Percentiles rank a stretch among this genome's conserved stretches.
Conservation (phyloP, 1,284 basidiomycete genomes). For the Apiotrichum veenhuisii region DNA sequence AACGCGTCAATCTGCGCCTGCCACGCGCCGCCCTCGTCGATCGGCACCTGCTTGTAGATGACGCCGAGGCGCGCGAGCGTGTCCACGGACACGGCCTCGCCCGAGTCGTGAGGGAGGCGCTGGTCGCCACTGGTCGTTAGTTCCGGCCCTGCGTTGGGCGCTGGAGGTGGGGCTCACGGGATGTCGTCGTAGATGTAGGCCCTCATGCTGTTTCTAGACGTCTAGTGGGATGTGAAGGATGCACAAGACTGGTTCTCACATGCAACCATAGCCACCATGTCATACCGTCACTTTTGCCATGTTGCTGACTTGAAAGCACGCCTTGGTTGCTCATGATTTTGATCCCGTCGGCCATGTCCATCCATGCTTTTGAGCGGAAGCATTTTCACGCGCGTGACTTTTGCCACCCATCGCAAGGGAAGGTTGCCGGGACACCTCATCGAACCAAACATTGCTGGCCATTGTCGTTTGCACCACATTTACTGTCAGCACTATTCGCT, state of each 20-base stretch:
- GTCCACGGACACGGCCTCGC: constrained; percentile 54
- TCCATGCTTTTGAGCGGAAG: too few species aligned
- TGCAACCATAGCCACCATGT: too few species aligned
- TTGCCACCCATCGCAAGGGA: not conserved
- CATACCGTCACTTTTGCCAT: too few species aligned
- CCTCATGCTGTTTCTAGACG: constrained; percentile 59
- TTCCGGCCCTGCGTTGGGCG: too few species aligned
- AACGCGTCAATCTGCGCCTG: constrained; percentile 57
- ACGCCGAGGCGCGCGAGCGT: constrained; percentile 60
- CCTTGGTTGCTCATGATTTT: not conserved
- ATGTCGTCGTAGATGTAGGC: constrained; percentile 76
- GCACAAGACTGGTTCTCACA: not conserved
- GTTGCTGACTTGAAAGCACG: too few species aligned
- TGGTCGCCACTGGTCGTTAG: constrained; percentile 60
- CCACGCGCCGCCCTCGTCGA: constrained; percentile 55
- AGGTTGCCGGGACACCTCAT: too few species aligned
- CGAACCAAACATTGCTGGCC: too few species aligned
- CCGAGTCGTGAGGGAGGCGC: constrained; percentile 68
- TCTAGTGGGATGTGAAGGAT: too few species aligned
- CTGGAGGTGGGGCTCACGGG: constrained; percentile 38
- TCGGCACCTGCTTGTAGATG: constrained; percentile 60
- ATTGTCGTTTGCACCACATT: not conserved
- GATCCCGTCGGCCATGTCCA: too few species aligned
- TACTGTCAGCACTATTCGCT: not conserved
- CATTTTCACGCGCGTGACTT: not conserved